Conservation (phyloP, 1,284 basidiomycete species). For the Pseudozyma tsukubaensis region DNA sequence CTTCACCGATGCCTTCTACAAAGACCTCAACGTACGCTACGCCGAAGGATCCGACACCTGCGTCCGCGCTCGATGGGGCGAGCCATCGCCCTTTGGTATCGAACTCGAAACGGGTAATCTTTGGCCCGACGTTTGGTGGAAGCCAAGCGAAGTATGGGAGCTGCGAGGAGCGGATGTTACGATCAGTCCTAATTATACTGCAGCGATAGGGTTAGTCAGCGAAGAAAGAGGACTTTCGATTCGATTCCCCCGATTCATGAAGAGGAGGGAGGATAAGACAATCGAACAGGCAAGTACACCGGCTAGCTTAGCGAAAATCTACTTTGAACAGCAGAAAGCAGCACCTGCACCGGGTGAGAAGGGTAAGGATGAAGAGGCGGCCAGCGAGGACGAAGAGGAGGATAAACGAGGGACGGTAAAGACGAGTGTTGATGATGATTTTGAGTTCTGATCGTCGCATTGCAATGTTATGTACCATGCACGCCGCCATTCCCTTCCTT, state of each 20-base stretch:
- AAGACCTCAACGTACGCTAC: conserved; percentile 51
- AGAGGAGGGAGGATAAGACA: conserved; percentile 56
- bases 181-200: conserved; percentile 86
- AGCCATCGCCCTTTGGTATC: conserved; percentile 38
- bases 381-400: conserved; percentile 19
- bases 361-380: conserved; percentile 23
- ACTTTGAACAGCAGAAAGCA: conserved; percentile 54
- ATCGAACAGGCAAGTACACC: conserved; percentile 57
- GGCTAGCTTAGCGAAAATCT: conserved; percentile 55
- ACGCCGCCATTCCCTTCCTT: no score
- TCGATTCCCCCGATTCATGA: conserved; percentile 70
- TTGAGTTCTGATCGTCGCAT: conserved; percentile 25
- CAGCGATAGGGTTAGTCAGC: conserved; percentile 77
- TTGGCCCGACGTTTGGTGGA: conserved; percentile 78
- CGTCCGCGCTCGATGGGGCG: conserved; percentile 24
- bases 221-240: conserved; percentile 74
- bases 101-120: conserved; percentile 73
- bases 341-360: conserved; percentile 23
- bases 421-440: conserved; percentile 19
- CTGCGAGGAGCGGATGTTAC: conserved; percentile 86
- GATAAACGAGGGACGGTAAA: not conserved
- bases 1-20: conserved; percentile 89
- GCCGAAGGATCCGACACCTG: conserved; percentile 43
- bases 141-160: conserved; percentile 78
- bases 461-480: not conserved